Percentiles rank a stretch among this genome's conserved stretches.
Evolutionary conservation across 371 early-diverging fungal species (phyloP).

Genomic region (Chytridium lagenaria): DNA sequence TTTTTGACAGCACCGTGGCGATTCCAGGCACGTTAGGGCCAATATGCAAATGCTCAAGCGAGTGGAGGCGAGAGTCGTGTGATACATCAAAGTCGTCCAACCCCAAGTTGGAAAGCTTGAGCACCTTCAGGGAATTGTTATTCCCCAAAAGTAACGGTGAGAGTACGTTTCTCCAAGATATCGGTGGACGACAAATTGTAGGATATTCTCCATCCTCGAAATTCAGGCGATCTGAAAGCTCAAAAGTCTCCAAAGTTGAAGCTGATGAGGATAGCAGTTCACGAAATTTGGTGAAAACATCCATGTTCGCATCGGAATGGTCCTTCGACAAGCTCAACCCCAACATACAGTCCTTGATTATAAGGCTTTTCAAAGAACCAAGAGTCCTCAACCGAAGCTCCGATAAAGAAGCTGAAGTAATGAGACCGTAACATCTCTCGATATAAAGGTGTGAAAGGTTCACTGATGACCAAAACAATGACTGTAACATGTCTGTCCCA

Average conservation of each 20-base stretch:
- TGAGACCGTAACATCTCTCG: not conserved
- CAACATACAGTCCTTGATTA: not conserved
- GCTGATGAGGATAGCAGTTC: too few relatives aligned
- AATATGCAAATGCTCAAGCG: not conserved
- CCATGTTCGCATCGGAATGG: not conserved
- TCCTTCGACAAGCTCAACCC: not conserved
- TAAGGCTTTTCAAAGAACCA: not conserved
- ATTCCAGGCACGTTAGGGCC: not conserved
- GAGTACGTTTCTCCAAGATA: not conserved
- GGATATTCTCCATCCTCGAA: not conserved
- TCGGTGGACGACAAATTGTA: not conserved
- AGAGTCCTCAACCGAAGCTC: not conserved
- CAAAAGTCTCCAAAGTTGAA: not conserved
- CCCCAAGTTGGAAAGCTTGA: not conserved
- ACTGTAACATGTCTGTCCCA: not conserved
- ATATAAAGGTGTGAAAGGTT: not conserved
- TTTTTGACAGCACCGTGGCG: not conserved
- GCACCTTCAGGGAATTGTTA: not conserved
- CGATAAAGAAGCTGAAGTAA: not conserved
- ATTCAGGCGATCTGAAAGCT: not conserved
- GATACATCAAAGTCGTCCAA: conserved; percentile 2
- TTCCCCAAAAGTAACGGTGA: not conserved
- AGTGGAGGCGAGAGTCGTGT: not conserved
- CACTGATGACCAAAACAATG: not conserved
- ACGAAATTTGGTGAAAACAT: not conserved